phyloP scores from a whole-genome alignment of 345 rosid genomes.

The Draba incana region DNA sequence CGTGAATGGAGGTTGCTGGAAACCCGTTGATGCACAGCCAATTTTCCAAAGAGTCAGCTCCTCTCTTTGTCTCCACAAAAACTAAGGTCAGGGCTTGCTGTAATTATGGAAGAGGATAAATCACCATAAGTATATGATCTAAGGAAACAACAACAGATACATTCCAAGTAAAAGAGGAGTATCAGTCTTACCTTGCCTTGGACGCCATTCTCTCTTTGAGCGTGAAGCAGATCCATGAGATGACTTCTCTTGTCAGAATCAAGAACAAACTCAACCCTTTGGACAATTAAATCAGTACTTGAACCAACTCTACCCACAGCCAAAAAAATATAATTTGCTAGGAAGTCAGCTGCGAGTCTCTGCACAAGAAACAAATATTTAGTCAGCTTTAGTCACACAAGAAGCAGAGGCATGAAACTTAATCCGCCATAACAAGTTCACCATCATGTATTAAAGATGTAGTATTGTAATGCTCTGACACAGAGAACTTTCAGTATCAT shows the following conservation, averaged over 20 bases:
- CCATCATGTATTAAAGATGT: background rate
- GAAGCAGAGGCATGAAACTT: slow-evolving; percentile 2
- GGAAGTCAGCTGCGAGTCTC: slow-evolving; percentile 97
- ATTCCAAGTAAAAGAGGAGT: slow-evolving; percentile 10
- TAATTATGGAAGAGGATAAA: slow-evolving; percentile 35
- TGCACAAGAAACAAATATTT: slow-evolving; percentile 48
- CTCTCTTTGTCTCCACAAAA: slow-evolving; percentile 98
- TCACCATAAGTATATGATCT: slow-evolving; percentile 14
- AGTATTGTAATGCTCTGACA: slow-evolving; percentile 20
- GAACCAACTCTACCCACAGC: slow-evolving; percentile 99
- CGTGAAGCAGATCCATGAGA: slow-evolving; percentile 99
- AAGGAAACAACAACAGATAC: background rate
- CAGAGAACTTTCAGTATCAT: background rate
- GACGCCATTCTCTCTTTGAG: slow-evolving; percentile 78
- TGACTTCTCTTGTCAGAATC: slow-evolving; percentile 98
- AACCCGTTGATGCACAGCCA: slow-evolving; percentile 88
- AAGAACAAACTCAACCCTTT: slow-evolving; percentile 92
- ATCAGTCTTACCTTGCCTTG: slow-evolving; percentile 69
- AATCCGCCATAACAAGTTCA: slow-evolving; percentile 6
- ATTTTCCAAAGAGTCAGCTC: slow-evolving; percentile 91
- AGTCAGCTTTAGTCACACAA: too few relatives aligned
- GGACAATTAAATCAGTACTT: slow-evolving; percentile 96
- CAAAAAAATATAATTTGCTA: slow-evolving; percentile 76
- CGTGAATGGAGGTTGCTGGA: slow-evolving; percentile 95
- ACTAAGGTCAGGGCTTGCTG: slow-evolving; percentile 98